A percentile compares a stretch with the other conserved stretches of the same genome.
Evolutionary conservation across 1,284 basidiomycete species (phyloP).

Genomic region (Tilletia indica): DNA sequence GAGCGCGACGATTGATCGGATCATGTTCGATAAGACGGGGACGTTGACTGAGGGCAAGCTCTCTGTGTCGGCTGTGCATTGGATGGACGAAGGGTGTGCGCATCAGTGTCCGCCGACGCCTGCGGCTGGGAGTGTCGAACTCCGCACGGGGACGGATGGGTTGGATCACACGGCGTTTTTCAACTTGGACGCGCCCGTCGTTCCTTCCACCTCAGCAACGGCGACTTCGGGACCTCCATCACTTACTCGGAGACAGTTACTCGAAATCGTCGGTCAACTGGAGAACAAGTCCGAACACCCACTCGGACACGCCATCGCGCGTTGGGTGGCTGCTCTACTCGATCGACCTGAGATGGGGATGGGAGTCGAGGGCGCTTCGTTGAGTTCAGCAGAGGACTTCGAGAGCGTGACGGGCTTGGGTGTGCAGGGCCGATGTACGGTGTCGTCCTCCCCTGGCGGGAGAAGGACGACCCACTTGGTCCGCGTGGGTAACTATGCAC

Average conservation of each 20-base stretch:
- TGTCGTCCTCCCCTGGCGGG: constrained; percentile 24
- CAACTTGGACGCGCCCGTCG: neutral
- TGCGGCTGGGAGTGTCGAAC: neutral
- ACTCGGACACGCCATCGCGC: constrained; percentile 83
- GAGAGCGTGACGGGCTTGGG: constrained; percentile 86
- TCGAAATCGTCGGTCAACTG: constrained; percentile 72
- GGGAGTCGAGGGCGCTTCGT: neutral
- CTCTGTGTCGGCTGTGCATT: constrained; percentile 70
- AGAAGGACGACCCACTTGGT: constrained; percentile 29
- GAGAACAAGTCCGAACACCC: constrained; percentile 95
- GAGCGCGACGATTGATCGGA: constrained; percentile 73
- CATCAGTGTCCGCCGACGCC: neutral
- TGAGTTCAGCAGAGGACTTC: constrained; percentile 61
- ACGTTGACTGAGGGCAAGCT: constrained; percentile 88
- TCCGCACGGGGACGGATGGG: no score
- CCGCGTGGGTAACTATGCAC: constrained; percentile 39
- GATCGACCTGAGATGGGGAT: neutral
- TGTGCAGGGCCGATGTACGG: constrained; percentile 60
- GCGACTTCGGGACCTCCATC: constrained; percentile 18
- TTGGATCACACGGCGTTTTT: neutral
- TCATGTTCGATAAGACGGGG: constrained; percentile 96
- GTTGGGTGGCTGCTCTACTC: neutral
- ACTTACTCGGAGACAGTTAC: constrained; percentile 31
- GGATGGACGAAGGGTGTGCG: constrained; percentile 65
- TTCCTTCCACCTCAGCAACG: neutral